These are phyloP conservation scores for Begonia loranthoides DNA, from an alignment of 306 rosid genomes.

Conservation along the genomic window DNA sequence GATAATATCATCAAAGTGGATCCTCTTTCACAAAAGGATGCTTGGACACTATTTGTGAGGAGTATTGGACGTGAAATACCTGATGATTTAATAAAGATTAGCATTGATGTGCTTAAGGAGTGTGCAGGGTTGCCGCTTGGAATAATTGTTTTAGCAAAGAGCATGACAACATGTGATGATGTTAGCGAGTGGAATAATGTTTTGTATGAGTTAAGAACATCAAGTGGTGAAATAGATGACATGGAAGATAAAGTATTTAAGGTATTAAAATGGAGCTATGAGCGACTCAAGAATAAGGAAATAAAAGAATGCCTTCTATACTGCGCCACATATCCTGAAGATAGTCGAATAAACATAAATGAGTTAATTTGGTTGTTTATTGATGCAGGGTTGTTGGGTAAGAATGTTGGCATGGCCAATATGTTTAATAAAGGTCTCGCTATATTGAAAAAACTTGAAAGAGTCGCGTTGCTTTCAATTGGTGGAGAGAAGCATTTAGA, in stretches of 20 bases:
- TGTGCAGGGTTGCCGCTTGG: constrained; percentile 1
- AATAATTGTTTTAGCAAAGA: neutral
- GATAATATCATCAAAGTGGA: neutral
- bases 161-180: neutral
- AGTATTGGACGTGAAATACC: neutral
- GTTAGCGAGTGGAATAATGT: neutral
- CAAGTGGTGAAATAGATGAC: neutral
- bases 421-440: constrained; percentile 4
- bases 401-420: constrained; percentile 6
- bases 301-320: constrained; percentile 9
- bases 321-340: constrained; percentile 16
- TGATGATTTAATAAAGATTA: neutral
- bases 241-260: constrained; percentile 17
- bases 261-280: constrained; percentile 16
- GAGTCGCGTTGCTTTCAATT: constrained; percentile 1
- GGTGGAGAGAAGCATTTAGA: no score
- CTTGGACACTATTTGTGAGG: constrained; percentile 9
- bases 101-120: neutral
- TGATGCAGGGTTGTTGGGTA: constrained; percentile 9
- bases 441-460: constrained; percentile 7
- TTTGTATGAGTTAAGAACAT: neutral
- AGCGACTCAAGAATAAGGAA: constrained; percentile 2
- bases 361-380: neutral
- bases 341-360: neutral
- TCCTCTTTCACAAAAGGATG: neutral